Conservation (phyloP, 1,139 yeast species). For the Magnusiomyces ingens region DNA sequence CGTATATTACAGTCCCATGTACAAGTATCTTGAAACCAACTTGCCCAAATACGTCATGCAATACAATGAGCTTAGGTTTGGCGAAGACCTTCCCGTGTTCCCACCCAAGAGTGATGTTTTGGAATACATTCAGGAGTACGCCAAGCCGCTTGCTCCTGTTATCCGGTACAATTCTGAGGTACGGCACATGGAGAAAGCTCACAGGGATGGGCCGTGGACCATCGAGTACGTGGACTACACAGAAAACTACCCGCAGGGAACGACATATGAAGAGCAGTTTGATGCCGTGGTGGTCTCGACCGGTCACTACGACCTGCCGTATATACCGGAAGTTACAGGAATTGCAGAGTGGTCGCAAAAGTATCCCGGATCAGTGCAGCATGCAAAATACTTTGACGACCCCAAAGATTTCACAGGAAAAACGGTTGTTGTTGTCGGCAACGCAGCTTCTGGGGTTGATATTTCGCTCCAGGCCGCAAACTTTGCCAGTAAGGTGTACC, state of each 20-base stretch:
- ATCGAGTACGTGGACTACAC: slow-evolving; percentile 29
- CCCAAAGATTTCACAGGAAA: slow-evolving; percentile 37
- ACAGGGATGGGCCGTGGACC: slow-evolving; percentile 36
- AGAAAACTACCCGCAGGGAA: slow-evolving; percentile 16
- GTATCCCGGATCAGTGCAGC: slow-evolving; percentile 46
- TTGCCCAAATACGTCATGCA: slow-evolving; percentile 55
- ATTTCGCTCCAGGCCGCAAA: slow-evolving; percentile 47
- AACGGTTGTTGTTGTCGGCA: slow-evolving; percentile 51
- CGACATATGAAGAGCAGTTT: slow-evolving; percentile 28
- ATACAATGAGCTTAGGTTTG: slow-evolving; percentile 44
- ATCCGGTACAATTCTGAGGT: slow-evolving; percentile 39
- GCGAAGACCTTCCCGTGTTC: slow-evolving; percentile 41
- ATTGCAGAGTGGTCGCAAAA: slow-evolving; percentile 42
- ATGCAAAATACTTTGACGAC: slow-evolving; percentile 53
- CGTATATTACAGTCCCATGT: slow-evolving; percentile 41
- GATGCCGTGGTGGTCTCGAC: slow-evolving; percentile 54
- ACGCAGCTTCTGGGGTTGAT: slow-evolving; percentile 58
- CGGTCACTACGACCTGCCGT: slow-evolving; percentile 55
- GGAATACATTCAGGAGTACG: slow-evolving; percentile 42
- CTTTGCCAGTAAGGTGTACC: slow-evolving; percentile 38
- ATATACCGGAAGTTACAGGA: slow-evolving; percentile 49
- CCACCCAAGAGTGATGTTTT: slow-evolving; percentile 46
- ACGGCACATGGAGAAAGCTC: slow-evolving; percentile 27
- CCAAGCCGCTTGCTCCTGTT: slow-evolving; percentile 34
- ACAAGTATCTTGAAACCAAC: slow-evolving; percentile 52